Conservation (phyloP, 1,284 basidiomycete genomes). For the Irpex lacteus region DNA sequence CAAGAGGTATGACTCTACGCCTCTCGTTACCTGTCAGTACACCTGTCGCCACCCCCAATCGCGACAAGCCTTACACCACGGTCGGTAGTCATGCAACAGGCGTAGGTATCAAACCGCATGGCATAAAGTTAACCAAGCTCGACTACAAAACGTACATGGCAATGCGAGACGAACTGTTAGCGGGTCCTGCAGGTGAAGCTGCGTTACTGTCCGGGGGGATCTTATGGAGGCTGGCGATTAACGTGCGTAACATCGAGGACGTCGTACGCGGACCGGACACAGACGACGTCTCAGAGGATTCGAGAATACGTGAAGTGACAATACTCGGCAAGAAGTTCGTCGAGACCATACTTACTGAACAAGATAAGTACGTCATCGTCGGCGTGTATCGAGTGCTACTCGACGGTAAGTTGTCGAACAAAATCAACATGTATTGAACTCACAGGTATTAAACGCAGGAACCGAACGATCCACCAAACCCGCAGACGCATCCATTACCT, state of each 20-base stretch:
- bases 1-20: background rate
- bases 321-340: background rate
- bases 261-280: background rate
- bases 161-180: background rate
- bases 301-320: background rate
- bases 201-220: background rate
- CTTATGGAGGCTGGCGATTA: background rate
- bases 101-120: background rate
- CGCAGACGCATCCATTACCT: background rate
- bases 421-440: too few relatives aligned
- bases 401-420: background rate
- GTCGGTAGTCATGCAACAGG: background rate
- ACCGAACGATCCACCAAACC: background rate
- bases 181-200: background rate
- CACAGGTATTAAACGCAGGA: too few relatives aligned
- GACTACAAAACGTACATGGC: background rate
- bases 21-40: background rate
- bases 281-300: background rate
- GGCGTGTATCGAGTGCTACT: background rate
- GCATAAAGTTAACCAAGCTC: background rate
- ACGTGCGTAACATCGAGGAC: background rate
- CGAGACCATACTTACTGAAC: background rate
- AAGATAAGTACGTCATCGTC: background rate
- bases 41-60: background rate
- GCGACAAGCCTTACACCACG: background rate